Evolutionary conservation across 2,329 filamentous ascomycete species (phyloP), one percentile per base, ranked within the genome.

Genomic region (Beauveria pseudobassiana): DNA sequence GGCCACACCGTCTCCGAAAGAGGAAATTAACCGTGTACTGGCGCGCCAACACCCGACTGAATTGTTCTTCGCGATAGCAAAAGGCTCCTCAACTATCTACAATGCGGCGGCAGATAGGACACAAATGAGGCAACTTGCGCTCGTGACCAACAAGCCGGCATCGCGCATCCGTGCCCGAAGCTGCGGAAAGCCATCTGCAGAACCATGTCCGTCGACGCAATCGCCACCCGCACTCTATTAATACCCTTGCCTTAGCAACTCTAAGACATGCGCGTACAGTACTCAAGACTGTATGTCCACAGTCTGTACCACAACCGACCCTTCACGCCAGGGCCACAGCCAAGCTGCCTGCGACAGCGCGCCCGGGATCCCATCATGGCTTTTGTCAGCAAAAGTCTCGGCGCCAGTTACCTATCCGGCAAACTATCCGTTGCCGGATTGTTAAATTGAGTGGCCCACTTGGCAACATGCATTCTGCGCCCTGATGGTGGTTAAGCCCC

Each of bases 1-100:
- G 49, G 28, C 40, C 58, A 53, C 50, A 60, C 59, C 51, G 51
- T 55, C 59, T 61, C 59, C 59, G 43, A 61, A 61, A 61, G 42
- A 61, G 59, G 59, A 61, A 61, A 55, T 61, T 42, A 48, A 55
- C 51, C 20, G 24, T 53, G 40, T 24, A 26, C 54, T 56, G 53
- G 26, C 26, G 26, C n/a, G 53, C 26, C 42, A 12, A 18, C 18
- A 4, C 6, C 28, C n/a, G 12, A 5, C 20, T 24, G 7, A 16
- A 34, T 48, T 20, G 43, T 38, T 18, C 26, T 20, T 40, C 22
- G 54, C 10, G 26, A 38, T 8, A 28, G 42, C 16, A 5, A 43
- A 43, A 14, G 18, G 34, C 46, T n/a, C 12, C 12, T 4, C 8
- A 26, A 2, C 16, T 57, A 7, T 2, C 7, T 5, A n/a, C 9